Base-by-base conservation (phyloP, 495 filamentous ascomycete species). In the Niebla homalea region DNA sequence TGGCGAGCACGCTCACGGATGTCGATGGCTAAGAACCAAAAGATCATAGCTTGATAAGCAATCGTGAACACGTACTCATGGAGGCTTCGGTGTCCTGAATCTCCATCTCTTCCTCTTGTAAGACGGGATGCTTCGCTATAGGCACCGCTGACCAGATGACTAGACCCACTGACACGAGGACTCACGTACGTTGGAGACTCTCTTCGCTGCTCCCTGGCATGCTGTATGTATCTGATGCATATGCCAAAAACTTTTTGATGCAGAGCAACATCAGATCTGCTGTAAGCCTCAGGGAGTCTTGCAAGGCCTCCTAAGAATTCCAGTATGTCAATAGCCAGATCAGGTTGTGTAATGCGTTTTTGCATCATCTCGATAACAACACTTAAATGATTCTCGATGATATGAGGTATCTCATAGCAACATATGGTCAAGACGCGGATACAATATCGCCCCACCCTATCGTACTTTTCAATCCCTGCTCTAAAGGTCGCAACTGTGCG, bases 361-460 rank as follows among this genome's bases (percentile, higher is more conserved):
- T 89, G 81, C 83, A 97, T 93, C 60, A 83, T 89, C 59, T 88
- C 83, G 37, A 97, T 71, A 49, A 97, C 89, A 29, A 73, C 80
- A 35, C 84, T 83, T 46, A 97, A 67, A 22, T 80, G 80, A 58
- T 87, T 94, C 57, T 80, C 83, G 44, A 88, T 80, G 25, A 87
- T 87, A 23, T 78, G 70, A 21, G 89, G 89, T 22, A 95, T 75
- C 62, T 99, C 93, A 59, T 95, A 83, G 59, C 89, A 95, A 65
- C 89, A 97, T 38, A 97, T 79, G 2, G 87, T 84, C 7, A 99
- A 71, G 2, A 89, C 92, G 64, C 97, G 90, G 44, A 99, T 94
- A 62, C 92, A 96, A 43, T 79, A 83, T 58, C 86, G 89, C 22
- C 87, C 85, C 19, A 83, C 89, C 53, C 85, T 76, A 55, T 96